Evolutionary conservation across 768 basidiomycete genomes (phyloP).

Genomic region (Leccinum obscurum): DNA sequence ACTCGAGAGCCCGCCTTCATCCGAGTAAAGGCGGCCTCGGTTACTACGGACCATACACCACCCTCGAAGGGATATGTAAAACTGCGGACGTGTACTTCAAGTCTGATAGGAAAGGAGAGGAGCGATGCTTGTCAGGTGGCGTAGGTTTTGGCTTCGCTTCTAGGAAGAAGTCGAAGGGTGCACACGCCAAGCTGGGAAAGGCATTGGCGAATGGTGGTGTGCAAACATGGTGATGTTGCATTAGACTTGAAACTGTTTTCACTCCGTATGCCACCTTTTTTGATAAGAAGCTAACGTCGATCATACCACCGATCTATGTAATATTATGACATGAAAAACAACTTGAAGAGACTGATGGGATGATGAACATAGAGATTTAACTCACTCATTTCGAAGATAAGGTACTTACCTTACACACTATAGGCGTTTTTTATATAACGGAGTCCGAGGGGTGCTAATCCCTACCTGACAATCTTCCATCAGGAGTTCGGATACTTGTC

Average conservation of each 20-base stretch:
- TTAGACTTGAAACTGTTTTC: conserved; percentile 17
- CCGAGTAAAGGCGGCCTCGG: conserved; percentile 63
- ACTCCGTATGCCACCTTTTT: neutral
- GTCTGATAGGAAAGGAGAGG: conserved; percentile 38
- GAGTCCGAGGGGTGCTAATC: neutral
- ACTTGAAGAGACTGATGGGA: neutral
- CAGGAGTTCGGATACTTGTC: neutral
- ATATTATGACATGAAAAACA: neutral
- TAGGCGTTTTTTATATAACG: neutral
- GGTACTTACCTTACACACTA: too few relatives aligned
- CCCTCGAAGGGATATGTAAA: conserved; percentile 56
- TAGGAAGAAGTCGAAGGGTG: conserved; percentile 29
- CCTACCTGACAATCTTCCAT: neutral
- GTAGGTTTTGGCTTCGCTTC: conserved; percentile 42
- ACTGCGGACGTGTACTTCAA: conserved; percentile 50
- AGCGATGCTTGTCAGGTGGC: conserved; percentile 44
- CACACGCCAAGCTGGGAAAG: conserved; percentile 29
- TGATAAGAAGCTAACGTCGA: neutral
- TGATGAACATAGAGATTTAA: neutral
- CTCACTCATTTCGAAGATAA: neutral
- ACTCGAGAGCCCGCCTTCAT: conserved; percentile 46
- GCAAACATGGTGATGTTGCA: conserved; percentile 15
- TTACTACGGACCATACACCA: conserved; percentile 58
- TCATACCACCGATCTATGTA: neutral
- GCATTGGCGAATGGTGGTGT: conserved; percentile 22